These are phyloP conservation scores for Vishniacozyma victoriae DNA, from an alignment of 768 basidiomycete genomes.

Conservation along the genomic window DNA sequence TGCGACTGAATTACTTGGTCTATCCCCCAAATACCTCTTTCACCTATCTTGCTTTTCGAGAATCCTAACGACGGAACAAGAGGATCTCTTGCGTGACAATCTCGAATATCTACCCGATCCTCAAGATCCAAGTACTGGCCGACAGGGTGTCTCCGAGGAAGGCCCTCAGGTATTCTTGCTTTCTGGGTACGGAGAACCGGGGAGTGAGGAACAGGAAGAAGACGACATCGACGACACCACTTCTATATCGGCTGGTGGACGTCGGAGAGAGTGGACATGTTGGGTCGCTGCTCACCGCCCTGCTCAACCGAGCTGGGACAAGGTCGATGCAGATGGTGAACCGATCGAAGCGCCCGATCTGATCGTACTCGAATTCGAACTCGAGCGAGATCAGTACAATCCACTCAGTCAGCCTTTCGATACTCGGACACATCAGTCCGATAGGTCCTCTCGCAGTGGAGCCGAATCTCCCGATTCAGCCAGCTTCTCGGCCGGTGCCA, in stretches of 20 bases:
- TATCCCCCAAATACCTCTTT: conserved; percentile 67
- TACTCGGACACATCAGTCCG: too few species aligned
- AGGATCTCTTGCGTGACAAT: conserved; percentile 65
- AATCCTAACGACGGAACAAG: conserved; percentile 61
- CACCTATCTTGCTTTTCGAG: conserved; percentile 67
- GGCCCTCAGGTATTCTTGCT: conserved; percentile 55
- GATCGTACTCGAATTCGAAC: conserved; percentile 73
- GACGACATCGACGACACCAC: conserved; percentile 34
- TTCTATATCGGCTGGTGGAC: conserved; percentile 2
- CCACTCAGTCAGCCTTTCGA: conserved; percentile 57
- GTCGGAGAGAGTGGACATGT: conserved; percentile 44
- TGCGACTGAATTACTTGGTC: conserved; percentile 64
- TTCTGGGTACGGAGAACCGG: conserved; percentile 65
- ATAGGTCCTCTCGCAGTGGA: conserved; percentile 2
- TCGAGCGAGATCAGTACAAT: conserved; percentile 64
- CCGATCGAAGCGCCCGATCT: conserved; percentile 49
- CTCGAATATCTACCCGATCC: conserved; percentile 61
- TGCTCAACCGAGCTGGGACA: conserved; percentile 30
- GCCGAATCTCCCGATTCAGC: conserved; percentile 26
- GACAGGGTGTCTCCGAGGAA: conserved; percentile 49
- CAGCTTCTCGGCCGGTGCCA: too few species aligned
- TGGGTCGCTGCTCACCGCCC: conserved; percentile 47
- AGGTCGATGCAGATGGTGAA: conserved; percentile 52
- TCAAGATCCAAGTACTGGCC: conserved; percentile 53
- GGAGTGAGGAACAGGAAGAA: conserved; percentile 46